Percentiles rank a stretch among this genome's conserved stretches.
Conservation (phyloP, 371 early-diverging fungal species). For the Choanephora cucurbitarum region DNA sequence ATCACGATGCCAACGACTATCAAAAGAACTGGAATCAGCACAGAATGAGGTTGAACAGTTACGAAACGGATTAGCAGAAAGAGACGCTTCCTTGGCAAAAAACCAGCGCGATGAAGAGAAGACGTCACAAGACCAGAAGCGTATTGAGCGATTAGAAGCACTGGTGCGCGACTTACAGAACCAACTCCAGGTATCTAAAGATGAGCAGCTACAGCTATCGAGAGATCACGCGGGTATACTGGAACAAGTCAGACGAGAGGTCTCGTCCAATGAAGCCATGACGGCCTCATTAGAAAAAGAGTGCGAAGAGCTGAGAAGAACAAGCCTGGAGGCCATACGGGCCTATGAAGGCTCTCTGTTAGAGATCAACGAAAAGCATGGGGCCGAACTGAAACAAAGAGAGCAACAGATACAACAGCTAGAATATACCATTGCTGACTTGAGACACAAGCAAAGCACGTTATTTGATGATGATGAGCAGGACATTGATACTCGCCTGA, state of each 20-base stretch:
- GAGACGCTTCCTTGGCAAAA: slow-evolving; percentile 27
- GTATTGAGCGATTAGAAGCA: slow-evolving; percentile 37
- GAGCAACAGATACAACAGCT: slow-evolving; percentile 24
- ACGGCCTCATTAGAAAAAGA: slow-evolving; percentile 43
- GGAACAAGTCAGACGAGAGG: slow-evolving; percentile 32
- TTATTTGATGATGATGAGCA: slow-evolving; percentile 31
- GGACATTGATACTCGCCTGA: slow-evolving; percentile 15
- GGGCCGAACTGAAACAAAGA: slow-evolving; percentile 19
- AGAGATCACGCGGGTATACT: slow-evolving; percentile 36
- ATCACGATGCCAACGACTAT: slow-evolving; percentile 21
- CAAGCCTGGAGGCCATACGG: slow-evolving; percentile 37
- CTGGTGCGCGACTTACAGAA: slow-evolving; percentile 35
- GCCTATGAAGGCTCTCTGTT: slow-evolving; percentile 35
- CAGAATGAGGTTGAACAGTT: slow-evolving; percentile 9
- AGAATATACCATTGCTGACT: slow-evolving; percentile 29
- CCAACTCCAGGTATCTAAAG: slow-evolving; percentile 15
- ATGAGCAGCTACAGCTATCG: slow-evolving; percentile 9
- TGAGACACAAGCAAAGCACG: slow-evolving; percentile 27
- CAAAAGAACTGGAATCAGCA: slow-evolving; percentile 16
- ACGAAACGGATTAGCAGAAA: slow-evolving; percentile 8
- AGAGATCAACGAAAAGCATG: slow-evolving; percentile 26
- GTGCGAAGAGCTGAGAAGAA: slow-evolving; percentile 40
- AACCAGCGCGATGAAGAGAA: slow-evolving; percentile 27
- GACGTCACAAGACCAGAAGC: slow-evolving; percentile 30
- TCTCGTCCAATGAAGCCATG: slow-evolving; percentile 25